Evolutionary conservation across 805 yeast genomes (phyloP).

Genomic region (Candida wancherniae): DNA sequence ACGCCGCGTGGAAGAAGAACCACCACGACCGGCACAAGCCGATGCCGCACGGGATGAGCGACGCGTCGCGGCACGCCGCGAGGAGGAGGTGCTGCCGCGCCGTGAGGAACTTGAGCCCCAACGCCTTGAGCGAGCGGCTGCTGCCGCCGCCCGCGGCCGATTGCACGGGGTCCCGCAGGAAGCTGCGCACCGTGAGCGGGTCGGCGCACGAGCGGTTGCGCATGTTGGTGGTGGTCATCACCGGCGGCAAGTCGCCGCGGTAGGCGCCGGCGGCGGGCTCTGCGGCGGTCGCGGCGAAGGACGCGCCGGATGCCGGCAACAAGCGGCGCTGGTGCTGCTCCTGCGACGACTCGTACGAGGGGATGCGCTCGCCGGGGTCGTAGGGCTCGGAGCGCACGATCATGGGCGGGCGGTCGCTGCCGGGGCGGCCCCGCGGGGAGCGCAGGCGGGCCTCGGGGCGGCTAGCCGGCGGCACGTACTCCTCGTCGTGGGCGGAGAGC

Average conservation of each 20-base stretch:
- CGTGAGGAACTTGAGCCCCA: constrained; percentile 67
- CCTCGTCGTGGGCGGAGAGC: no score
- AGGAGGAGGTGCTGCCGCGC: constrained; percentile 72
- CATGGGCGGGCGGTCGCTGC: constrained; percentile 6
- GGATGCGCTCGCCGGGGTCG: constrained; percentile 35
- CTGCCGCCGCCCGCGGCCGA: constrained; percentile 15
- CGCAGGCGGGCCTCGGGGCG: constrained; percentile 2
- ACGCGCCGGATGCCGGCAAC: constrained; percentile 7
- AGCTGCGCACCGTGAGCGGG: constrained; percentile 1
- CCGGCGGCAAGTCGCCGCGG: constrained; percentile 9
- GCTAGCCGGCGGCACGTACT: no score
- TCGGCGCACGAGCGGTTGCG: constrained; percentile 4
- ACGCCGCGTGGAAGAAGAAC: constrained; percentile 23
- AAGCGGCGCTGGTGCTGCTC: constrained; percentile 20
- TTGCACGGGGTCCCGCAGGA: constrained; percentile 9
- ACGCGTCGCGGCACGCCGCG: constrained; percentile 74
- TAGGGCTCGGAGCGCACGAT: constrained; percentile 12
- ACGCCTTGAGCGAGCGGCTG: constrained; percentile 39
- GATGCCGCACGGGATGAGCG: constrained; percentile 61
- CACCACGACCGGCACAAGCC: constrained; percentile 49
- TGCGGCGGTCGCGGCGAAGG: constrained; percentile 4
- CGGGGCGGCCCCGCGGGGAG: neutral
- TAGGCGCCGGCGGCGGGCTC: constrained; percentile 3
- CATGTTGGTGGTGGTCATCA: constrained; percentile 10
- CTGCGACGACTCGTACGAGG: constrained; percentile 41